Base-by-base conservation (phyloP, 2,329 filamentous ascomycete genomes). In the Hirsutella thompsonii region DNA sequence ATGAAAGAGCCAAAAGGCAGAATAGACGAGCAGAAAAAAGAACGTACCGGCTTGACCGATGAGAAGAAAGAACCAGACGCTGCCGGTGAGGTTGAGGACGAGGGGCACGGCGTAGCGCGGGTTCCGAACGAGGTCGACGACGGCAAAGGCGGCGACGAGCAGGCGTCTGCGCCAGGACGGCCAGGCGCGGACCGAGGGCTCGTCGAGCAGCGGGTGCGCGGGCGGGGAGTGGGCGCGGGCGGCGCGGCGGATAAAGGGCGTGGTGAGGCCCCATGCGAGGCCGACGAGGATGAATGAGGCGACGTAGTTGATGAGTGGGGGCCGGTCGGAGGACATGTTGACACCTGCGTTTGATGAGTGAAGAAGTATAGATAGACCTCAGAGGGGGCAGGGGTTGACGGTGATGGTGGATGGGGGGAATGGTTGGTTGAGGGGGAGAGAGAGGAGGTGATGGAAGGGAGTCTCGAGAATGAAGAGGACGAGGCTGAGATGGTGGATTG, bases 61-160 rank as follows among this genome's bases (percentile, higher is more conserved):
- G 48, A 96, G 68, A 50, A 96, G 63, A 53, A 96, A 96, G 63
- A 96, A 96, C 90, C 90, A 96, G 42, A 95, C 73, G 55, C 87
- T 94, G 23, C 90, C 90, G 3, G 90, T 94, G 40, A 96, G 64
- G 58, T 96, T 96, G 44, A 94, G 63, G 40, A 94, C 63, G 50
- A 96, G 62, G 18, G 90, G 90, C 20, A 94, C 64, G 5, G 87
- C 84, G 61, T 96, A 96, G 16, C 76, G 74, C 29, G 89, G 89
- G 50, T 88, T 88, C 44, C 74, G 69, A 40, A 96, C 62, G 44
- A 95, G 67, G 55, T 94, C 89, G 11, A 79, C 54, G 1, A 90
- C 83, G 3, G 79, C 81, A 56, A 86, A 92, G 53, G 82, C 75
- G 8, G 81, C 69, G 1, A 73, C 73, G 47, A 78, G 74, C 1